Base-by-base conservation (phyloP, 2,329 filamentous ascomycete species). In the Trichoderma brevicompactum region DNA sequence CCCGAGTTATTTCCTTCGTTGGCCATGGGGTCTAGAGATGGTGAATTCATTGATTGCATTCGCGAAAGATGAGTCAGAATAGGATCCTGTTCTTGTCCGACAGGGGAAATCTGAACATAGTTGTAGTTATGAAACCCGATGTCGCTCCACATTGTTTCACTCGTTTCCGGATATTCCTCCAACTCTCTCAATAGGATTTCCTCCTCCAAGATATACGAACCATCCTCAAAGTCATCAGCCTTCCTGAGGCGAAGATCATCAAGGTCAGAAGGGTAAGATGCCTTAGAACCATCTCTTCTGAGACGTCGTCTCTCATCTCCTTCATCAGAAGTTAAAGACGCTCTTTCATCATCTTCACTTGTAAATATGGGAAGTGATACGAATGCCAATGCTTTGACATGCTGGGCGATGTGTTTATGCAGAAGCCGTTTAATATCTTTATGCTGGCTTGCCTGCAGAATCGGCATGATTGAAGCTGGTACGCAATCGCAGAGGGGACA, bases 401-500 rank as follows among this genome's bases (percentile, higher is more conserved):
- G 53, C 7, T 6, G 12, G 15, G 53, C 53, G 15, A 56, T 44
- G 10, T 56, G 53, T 10, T 56, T 41, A 17, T 23, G 10, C 7
- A 56, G 19, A 5, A n/a, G 13, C 6, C 23, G 53, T 10, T 2
- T 5, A 19, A 56, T 56, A 3, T 41, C 38, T n/a, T 56, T 8
- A 15, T 34, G 12, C 3, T 32, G 8, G 8, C 53, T 34, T 8
- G 9, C 32, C 19, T 7, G 9, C 17, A 56, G 13, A 6, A 56
- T 7, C 3, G 53, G 53, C 38, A 8, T 12, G 0, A 56, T 34
- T 8, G 23, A 9, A 10, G 12, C 13, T 13, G 53, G 38, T 15
- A 44, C 41, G 12, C 53, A 56, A 15, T 56, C 53, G 15, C 53
- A 56, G 36, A 56, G 3, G 13, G 53, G 53, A 19, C 38, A 56